Percentiles rank a stretch among this genome's conserved stretches.
Evolutionary conservation across 148 eudicot genomes (phyloP).

Genomic region (Persicaria tinctoria): DNA sequence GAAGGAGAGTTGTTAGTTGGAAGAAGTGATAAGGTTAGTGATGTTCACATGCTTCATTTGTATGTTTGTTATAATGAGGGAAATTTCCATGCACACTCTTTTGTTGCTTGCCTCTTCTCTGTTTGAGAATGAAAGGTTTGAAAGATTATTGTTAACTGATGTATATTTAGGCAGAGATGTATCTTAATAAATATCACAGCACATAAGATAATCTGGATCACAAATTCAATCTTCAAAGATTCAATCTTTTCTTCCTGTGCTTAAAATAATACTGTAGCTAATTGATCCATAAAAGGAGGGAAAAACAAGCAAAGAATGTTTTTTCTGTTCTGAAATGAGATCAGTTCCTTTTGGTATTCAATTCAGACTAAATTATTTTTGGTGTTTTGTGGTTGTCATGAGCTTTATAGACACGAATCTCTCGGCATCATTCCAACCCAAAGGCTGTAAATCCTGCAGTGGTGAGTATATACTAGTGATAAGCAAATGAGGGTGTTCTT

Average conservation of each 20-base stretch:
- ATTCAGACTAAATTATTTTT: not conserved
- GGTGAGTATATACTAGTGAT: not conserved
- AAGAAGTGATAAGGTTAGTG: not conserved
- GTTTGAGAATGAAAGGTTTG: not conserved
- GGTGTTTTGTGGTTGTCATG: not conserved
- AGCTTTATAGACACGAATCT: not conserved
- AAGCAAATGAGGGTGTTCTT: not conserved
- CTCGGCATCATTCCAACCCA: not conserved
- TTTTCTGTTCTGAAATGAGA: not conserved
- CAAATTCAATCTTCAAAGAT: not conserved
- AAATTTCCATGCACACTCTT: not conserved
- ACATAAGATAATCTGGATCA: not conserved
- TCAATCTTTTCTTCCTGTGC: too few relatives aligned
- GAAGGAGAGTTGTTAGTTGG: not conserved
- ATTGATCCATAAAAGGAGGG: not conserved
- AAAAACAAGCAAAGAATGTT: not conserved
- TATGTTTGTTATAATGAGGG: not conserved
- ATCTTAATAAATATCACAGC: not conserved
- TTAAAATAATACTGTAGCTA: too few relatives aligned
- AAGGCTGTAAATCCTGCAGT: not conserved
- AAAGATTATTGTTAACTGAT: not conserved
- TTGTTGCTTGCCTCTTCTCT: not conserved
- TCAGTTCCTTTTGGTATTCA: not conserved
- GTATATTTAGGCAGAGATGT: not conserved
- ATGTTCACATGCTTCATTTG: constrained; percentile 6